Evolutionary conservation across 345 rosid genomes (phyloP), one percentile per base, ranked within the genome.

Genomic region (Citrus medica): DNA sequence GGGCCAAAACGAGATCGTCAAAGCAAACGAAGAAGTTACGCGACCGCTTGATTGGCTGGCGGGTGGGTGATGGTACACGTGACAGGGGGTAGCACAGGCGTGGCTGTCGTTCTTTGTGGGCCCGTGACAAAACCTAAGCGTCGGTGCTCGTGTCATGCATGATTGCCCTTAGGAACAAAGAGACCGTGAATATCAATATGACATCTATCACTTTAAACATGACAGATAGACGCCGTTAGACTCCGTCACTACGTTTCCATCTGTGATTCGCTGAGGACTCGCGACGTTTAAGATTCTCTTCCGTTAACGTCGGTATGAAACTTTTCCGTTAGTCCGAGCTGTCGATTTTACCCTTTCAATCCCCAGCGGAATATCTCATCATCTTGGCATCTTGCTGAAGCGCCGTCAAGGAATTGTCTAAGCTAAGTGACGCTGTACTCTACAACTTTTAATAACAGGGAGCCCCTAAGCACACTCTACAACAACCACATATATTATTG

Each of bases 271-370:
- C 10, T 7, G 19, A 6, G 0, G 10, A 17, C 53, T 37, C 51
- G 4, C 4, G 12, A 25, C 16, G 14, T 9, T 5, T 19, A 17
- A 17, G 37, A 55, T 38, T n/a, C 56, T 24, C 73, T 53, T 13
- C 73, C 79, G 79, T 78, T 75, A 82, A 32, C 69, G 82, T 82
- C 79, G 79, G 84, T 78, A 76, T 76, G 37, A 65, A 33, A 19
- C 32, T 33, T 6, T 63, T 46, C 59, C 12, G 84, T 73, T 73
- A 14, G n/a, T 21, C 3, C 0, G 12, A 66, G 48, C 13, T 62
- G 64, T 63, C 82, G 17, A 22, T 58, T 56, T 17, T 61, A 37
- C 76, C 82, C 63, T 60, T 68, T 22, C 46, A 25, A 21, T 2
- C 4, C 2, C 6, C 7, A 1, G 14, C 22, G 33, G 84, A 74